Percentiles rank a stretch among this genome's conserved stretches.
Conservation (phyloP, 192 early-diverging fungal genomes). For the Pecoramyces ruminantium region DNA sequence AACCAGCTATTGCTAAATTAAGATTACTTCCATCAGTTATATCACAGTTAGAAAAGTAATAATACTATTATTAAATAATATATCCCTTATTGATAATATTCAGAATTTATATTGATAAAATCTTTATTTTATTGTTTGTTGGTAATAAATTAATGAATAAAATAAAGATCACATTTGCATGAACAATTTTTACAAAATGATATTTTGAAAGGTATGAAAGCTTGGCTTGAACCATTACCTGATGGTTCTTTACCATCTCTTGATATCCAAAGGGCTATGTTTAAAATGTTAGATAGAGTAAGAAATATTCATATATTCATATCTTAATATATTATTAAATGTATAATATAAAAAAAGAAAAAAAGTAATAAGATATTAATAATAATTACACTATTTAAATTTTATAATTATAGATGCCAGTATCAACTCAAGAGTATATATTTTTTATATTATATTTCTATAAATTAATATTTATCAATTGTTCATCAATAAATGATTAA, state of each 20-base stretch:
- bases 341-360: too few species aligned
- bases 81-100: too few species aligned
- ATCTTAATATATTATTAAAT: too few species aligned
- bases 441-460: too few species aligned
- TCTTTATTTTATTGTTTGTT: too few species aligned
- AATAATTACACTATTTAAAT: too few species aligned
- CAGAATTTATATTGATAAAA: too few species aligned
- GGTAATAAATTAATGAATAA: not conserved
- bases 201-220: slow-evolving; percentile 63
- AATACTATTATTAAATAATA: not conserved
- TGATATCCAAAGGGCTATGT: slow-evolving; percentile 69
- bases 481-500: too few species aligned
- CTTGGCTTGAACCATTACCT: slow-evolving; percentile 80
- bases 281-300: slow-evolving; percentile 51
- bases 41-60: slow-evolving; percentile 34
- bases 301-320: too few species aligned
- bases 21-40: slow-evolving; percentile 39
- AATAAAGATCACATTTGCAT: slow-evolving; percentile 32
- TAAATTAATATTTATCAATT: too few species aligned
- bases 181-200: slow-evolving; percentile 67
- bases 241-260: slow-evolving; percentile 77
- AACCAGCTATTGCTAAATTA: slow-evolving; percentile 51
- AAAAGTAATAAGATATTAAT: too few species aligned
- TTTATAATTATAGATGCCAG: not conserved
- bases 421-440: not conserved